A percentile compares a stretch with the other conserved stretches of the same genome.
Evolutionary conservation across 1,284 basidiomycete species (phyloP).

Genomic region (Polyporus tsugae): DNA sequence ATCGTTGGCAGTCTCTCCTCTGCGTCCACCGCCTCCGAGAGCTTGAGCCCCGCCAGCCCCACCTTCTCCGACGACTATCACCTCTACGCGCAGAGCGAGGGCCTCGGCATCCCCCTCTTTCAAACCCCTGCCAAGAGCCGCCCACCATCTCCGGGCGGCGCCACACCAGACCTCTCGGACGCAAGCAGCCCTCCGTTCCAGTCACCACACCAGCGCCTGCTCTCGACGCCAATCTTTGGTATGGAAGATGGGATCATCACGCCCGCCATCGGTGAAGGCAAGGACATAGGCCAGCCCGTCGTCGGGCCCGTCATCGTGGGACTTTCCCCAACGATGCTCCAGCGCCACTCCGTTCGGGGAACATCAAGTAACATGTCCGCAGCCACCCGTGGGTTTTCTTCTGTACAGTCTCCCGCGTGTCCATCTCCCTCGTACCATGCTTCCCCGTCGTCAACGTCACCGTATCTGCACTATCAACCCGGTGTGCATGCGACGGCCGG

Average conservation of each 20-base stretch:
- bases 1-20: constrained; percentile 55
- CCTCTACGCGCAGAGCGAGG: constrained; percentile 27
- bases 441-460: constrained; percentile 26
- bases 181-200: constrained; percentile 31
- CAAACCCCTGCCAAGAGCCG: constrained; percentile 58
- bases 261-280: constrained; percentile 64
- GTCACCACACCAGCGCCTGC: constrained; percentile 28
- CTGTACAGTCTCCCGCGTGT: constrained; percentile 24
- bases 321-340: constrained; percentile 43
- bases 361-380: constrained; percentile 10
- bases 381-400: constrained; percentile 7
- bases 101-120: constrained; percentile 53
- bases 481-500: constrained; percentile 76
- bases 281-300: constrained; percentile 62
- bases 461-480: constrained; percentile 70
- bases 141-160: constrained; percentile 53
- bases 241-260: constrained; percentile 48
- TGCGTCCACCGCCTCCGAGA: constrained; percentile 31
- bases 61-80: constrained; percentile 30
- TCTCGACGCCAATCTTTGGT: constrained; percentile 29
- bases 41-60: constrained; percentile 30
- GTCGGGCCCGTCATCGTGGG: constrained; percentile 65
- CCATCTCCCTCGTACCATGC: constrained; percentile 17
- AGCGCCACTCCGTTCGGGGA: constrained; percentile 18
- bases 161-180: constrained; percentile 45